Base-by-base conservation (phyloP, 2,329 filamentous ascomycete species). In the Cryoendolithus antarcticus region DNA sequence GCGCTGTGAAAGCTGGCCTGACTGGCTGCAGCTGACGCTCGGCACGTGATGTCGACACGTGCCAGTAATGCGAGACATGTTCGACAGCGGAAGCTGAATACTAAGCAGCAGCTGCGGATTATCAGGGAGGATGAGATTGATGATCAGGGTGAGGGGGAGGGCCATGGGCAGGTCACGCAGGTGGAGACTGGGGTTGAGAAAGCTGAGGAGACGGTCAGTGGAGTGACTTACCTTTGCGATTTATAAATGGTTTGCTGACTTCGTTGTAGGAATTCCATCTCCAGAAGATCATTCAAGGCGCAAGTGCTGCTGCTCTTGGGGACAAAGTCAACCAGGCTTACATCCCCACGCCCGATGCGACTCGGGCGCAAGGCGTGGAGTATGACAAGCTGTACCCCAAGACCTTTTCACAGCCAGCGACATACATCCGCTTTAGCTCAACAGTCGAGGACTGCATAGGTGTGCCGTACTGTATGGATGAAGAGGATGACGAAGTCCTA, bases 101-200 rank as follows among this genome's bases (percentile, higher is more conserved):
- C 83, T 58, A 93, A 93, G 70, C 86, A 86, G 61, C 78, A 79
- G 54, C 79, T 95, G 58, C 80, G 80, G 44, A 80, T 98, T 54
- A 75, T 95, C 57, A 77, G 82, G 62, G 89, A 96, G 67, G 74
- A 86, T 63, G 84, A 96, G 60, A 82, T 96, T 65, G 86, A 95
- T 59, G 72, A 81, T 58, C 49, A 47, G 27, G 77, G 86, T 64
- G 93, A 95, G 63, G 85, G 93, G 65, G 76, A 80, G 50, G 76
- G 83, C 55, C 79, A 89, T 60, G 82, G 82, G 52, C 81, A 82
- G 60, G 84, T 75, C 69, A 77, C 72, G 66, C 85, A 80, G 57
- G 86, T 95, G 60, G 86, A 91, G 60, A 95, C 88, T 50, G 91
- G 91, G 64, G 91, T 98, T 54, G 91, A 98, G 65, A 88, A 93